A percentile compares a stretch with the other conserved stretches of the same genome.
phyloP scores from a whole-genome alignment of 2,329 filamentous ascomycete species.

The Amphichorda felina region DNA sequence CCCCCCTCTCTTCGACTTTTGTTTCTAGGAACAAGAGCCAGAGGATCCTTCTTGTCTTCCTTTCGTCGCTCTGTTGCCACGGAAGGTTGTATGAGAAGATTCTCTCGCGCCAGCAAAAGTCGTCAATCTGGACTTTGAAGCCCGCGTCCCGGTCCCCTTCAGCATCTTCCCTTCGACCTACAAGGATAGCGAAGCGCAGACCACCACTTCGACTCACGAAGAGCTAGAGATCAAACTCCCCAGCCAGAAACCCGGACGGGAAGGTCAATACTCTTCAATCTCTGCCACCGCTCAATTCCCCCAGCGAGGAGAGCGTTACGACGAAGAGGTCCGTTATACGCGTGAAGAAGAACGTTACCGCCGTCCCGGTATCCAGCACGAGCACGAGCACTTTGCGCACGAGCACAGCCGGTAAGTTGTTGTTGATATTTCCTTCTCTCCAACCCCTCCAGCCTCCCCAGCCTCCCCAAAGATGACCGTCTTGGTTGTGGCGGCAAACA shows the following conservation, averaged over 20 bases:
- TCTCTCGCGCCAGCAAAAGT: constrained; percentile 57
- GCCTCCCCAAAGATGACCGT: background rate
- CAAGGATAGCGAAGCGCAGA: constrained; percentile 43
- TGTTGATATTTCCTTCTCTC: background rate
- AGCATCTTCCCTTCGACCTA: constrained; percentile 99
- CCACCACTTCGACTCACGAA: constrained; percentile 59
- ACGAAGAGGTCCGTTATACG: constrained; percentile 78
- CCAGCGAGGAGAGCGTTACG: constrained; percentile 50
- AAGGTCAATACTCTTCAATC: constrained; percentile 82
- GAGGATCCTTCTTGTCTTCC: constrained; percentile 56
- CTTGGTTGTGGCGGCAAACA: background rate
- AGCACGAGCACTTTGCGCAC: constrained; percentile 21
- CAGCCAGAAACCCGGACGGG: constrained; percentile 79
- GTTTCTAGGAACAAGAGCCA: constrained; percentile 49
- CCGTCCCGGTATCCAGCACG: constrained; percentile 54
- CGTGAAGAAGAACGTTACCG: constrained; percentile 65
- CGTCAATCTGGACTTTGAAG: constrained; percentile 99
- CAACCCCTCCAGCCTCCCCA: background rate
- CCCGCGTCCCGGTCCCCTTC: constrained; percentile 97
- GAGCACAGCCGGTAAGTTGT: constrained; percentile 3
- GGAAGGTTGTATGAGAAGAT: constrained; percentile 53
- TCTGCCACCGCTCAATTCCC: constrained; percentile 49
- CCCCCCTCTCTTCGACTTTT: constrained; percentile 32
- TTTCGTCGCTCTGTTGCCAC: constrained; percentile 50
- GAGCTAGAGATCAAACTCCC: constrained; percentile 76